These are phyloP conservation scores for Nannochloropsis salina DNA, from an alignment of 108 stramenopile genomes.

Conservation along the genomic window DNA sequence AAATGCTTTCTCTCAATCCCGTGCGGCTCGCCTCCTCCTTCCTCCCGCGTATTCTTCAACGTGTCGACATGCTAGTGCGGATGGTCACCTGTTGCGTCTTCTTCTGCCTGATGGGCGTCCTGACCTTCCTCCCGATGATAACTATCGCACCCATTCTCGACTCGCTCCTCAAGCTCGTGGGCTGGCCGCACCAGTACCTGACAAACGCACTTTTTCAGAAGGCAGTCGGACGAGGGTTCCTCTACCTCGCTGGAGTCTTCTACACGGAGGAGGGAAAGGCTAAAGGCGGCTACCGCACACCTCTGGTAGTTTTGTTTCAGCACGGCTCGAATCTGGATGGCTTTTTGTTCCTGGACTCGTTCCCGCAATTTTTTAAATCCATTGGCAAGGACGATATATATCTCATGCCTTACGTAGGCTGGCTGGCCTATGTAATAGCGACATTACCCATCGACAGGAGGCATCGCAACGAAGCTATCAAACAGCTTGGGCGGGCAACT, in stretches of 20 bases:
- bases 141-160: not conserved
- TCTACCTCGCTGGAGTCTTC: slow-evolving; percentile 1
- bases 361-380: slow-evolving; percentile 16
- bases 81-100: not conserved
- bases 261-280: not conserved
- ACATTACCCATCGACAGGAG: not conserved
- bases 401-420: slow-evolving; percentile 14
- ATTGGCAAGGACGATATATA: slow-evolving; percentile 5
- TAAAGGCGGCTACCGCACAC: not conserved
- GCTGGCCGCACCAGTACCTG: not conserved
- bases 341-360: slow-evolving; percentile 17
- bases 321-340: slow-evolving; percentile 10
- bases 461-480: not conserved
- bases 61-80: not conserved
- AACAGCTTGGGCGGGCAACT: not conserved
- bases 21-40: slow-evolving; percentile 1
- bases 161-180: not conserved
- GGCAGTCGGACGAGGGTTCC: not conserved
- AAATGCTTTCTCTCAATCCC: not conserved
- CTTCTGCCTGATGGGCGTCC: not conserved
- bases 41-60: not conserved
- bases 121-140: not conserved
- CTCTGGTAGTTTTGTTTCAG: not conserved
- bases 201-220: not conserved
- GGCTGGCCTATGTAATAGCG: not conserved